Evolutionary conservation across 108 stramenopile species (phyloP), one percentile per base, ranked within the genome.

Genomic region (Cyclotella sp.): DNA sequence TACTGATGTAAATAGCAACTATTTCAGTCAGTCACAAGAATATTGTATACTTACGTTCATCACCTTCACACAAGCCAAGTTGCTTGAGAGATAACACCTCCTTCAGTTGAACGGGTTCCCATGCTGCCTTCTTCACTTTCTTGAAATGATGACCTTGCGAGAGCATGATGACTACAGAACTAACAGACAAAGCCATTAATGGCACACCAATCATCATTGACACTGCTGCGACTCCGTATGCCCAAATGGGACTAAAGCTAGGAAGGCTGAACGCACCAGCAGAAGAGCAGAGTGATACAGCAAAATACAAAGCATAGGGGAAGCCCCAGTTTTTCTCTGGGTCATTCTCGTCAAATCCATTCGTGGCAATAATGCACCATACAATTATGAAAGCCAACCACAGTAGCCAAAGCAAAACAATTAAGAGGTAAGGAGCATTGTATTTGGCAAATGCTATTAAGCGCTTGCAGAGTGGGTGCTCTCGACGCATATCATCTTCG

Each of bases 291-390:
- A 81, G 43, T 7, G 63, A 65, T 9, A 76, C 29, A 11, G 80
- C 80, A 65, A 81, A 81, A 43, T 81, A 81, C 39, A 70, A 68
- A 3, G 80, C 80, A 34, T 46, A 42, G 11, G 41, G 62, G 14
- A 81, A 76, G 3, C 15, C 10, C 80, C 80, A 81, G 0, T 21
- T 21, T 4, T 66, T 22, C 22, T 27, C 52, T 15, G 65, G 63
- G 6, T 45, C 39, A 26, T 15, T 16, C 15, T 49, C 61, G 40
- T 57, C 26, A 9, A 61, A 18, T 18, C 65, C 42, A 3, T 40
- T 21, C 41, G 75, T 76, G 8, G 75, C 58, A 43, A 81, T 29
- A n/a, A 71, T 76, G 53, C 63, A 47, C 80, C 80, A 81, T 3
- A 19, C 66, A 15, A 75, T 62, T 10, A 81, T 81, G 22, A 69